A percentile compares a stretch with the other conserved stretches of the same genome.
Evolutionary conservation across 441 rosid genomes (phyloP).

Genomic region (Erysimum pusillum): DNA sequence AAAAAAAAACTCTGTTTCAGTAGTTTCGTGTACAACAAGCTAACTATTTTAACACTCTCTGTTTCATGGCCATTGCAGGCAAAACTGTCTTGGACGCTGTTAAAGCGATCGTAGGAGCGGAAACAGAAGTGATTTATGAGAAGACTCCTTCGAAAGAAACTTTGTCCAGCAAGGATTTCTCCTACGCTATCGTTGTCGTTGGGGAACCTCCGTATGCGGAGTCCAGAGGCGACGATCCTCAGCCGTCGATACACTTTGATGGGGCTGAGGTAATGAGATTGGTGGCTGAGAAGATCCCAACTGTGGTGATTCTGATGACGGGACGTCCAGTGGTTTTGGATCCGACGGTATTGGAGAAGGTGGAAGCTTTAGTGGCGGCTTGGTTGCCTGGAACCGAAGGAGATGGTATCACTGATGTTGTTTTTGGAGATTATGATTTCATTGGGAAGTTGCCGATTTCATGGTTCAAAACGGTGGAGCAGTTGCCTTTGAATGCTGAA

Average conservation of each 20-base stretch:
- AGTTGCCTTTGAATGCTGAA: slow-evolving; percentile 59
- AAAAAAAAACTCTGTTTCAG: background rate
- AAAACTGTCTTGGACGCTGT: slow-evolving; percentile 81
- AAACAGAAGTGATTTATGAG: slow-evolving; percentile 68
- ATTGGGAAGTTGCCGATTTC: slow-evolving; percentile 68
- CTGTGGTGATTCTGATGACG: slow-evolving; percentile 66
- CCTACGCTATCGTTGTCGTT: slow-evolving; percentile 74
- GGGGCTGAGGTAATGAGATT: slow-evolving; percentile 61
- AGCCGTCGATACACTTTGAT: slow-evolving; percentile 67
- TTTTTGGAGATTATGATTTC: slow-evolving; percentile 71
- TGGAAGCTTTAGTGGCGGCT: slow-evolving; percentile 76
- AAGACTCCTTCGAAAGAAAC: slow-evolving; percentile 59
- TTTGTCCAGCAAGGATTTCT: slow-evolving; percentile 55
- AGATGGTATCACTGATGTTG: slow-evolving; percentile 65
- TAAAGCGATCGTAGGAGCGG: slow-evolving; percentile 57
- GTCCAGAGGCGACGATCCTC: slow-evolving; percentile 57
- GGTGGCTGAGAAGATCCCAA: slow-evolving; percentile 69
- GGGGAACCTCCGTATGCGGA: slow-evolving; percentile 90
- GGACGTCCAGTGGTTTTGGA: slow-evolving; percentile 75
- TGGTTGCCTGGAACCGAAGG: slow-evolving; percentile 91
- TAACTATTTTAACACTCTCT: background rate
- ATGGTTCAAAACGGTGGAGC: slow-evolving; percentile 66
- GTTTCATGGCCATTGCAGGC: slow-evolving; percentile 46
- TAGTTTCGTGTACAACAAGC: slow-evolving; percentile 16
- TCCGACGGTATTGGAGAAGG: slow-evolving; percentile 58